Evolutionary conservation across 371 early-diverging fungal genomes (phyloP), one percentile per base, ranked within the genome.

Genomic region (Rhizomucor miehei): DNA sequence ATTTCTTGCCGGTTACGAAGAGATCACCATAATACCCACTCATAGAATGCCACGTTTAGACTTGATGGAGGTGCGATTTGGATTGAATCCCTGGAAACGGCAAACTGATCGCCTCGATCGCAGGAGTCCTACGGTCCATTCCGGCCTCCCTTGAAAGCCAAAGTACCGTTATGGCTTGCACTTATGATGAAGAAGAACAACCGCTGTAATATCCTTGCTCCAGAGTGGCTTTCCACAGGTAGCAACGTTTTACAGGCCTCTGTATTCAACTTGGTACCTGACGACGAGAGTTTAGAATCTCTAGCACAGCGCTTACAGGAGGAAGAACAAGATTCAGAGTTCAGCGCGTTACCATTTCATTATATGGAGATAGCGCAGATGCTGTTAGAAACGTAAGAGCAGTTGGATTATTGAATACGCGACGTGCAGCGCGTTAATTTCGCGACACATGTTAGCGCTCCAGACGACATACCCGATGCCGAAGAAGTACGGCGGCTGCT

Each of bases 91-190:
- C 5, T 9, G 36, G 52, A 38, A 16, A 11, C 36, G 35, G n/a
- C 39, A 57, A 29, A 13, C 9, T 19, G 20, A 34, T 21, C 29
- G 29, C 29, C 8, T 29, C 8, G 29, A 29, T 29, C 29, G 29
- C 29, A 90, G 90, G 88, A 86, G 6, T 54, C 78, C 0, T 74
- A 81, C 54, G 90, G 91, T 1, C 87, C 91, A 5, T 88, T 94
- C 54, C 79, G 78, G 25, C 96, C 96, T 2, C 90, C 91, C 12
- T 63, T 81, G 13, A 69, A 75, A 47, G 71, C 77, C 9, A 59
- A 78, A 57, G 94, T 93, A 0, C 93, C 93, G 29, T 68, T 93
- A 9, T 95, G 96, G 96, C 79, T 94, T 39, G 94, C 94, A 5
- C 63, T 92, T 9, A 63, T 83, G n/a, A 70, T 95, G 67, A 93